Evolutionary conservation across 1,284 basidiomycete species (phyloP), one percentile per base, ranked within the genome.

Genomic region (Sanghuangporus baumii): DNA sequence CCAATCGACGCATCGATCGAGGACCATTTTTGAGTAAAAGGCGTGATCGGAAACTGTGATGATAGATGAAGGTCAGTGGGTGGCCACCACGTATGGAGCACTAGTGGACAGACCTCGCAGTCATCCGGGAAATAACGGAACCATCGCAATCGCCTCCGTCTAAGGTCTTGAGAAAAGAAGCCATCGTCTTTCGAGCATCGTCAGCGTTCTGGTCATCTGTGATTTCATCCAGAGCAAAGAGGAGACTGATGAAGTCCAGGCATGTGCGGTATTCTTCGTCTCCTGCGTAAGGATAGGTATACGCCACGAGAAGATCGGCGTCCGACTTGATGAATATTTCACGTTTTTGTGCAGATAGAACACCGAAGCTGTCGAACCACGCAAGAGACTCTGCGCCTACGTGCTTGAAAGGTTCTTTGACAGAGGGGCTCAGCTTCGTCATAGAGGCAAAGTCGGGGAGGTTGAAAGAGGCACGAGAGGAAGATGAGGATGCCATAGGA

Each of bases 181-280:
- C 74, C 20, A 85, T 82, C 43, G 83, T 86, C 43, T 74, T 71
- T 43, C 78, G 74, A 37, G 85, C 86, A 60, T 83, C 85, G 61
- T 73, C 72, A 23, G 81, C 81, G 65, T 75, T 79, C 73, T 87
- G 86, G 59, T 87, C 85, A 68, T 89, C 86, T 69, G 84, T 87
- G 65, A 87, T 78, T 71, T 88, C 87, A 70, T 89, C 87, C 60
- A 87, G 76, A 50, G 86, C 83, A 72, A 87, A 88, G 20, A 89
- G 78, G 18, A 85, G 74, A 67, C 87, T 86, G 67, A 88, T 79
- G 66, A 86, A 85, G 72, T 88, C 86, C 67, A 83, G 86, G 50
- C 77, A 79, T 0, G 81, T 84, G 58, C 86, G 78, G 63, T 88
- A 82, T 68, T 81, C 76, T 60, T 86, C 83, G 64, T 78, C 77